A percentile compares a stretch with the other conserved stretches of the same genome.
Conservation (phyloP, 805 yeast species). For the Lipomyces sp. region DNA sequence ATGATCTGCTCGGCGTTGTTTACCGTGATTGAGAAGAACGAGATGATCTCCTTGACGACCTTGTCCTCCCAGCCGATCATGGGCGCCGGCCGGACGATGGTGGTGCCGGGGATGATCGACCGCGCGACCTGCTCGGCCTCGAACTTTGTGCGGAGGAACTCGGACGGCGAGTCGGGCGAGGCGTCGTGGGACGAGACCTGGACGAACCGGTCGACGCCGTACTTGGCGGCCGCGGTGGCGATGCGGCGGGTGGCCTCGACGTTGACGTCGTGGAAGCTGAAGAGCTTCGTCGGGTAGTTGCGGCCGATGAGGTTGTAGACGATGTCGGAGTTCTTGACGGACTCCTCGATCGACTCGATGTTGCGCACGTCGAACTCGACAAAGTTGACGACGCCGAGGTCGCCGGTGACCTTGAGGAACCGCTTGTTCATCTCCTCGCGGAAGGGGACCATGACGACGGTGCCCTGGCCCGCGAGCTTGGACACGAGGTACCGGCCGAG, state of each 20-base stretch:
- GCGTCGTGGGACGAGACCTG: conserved; percentile 83
- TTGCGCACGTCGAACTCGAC: conserved; percentile 81
- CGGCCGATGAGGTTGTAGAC: conserved; percentile 79
- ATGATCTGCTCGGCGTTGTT: conserved; percentile 59
- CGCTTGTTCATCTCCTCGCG: conserved; percentile 76
- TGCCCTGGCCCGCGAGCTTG: conserved; percentile 78
- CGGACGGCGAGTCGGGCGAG: conserved; percentile 60
- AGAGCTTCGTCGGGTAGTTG: conserved; percentile 63
- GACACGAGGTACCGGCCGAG: conserved; percentile 70
- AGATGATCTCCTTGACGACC: conserved; percentile 58
- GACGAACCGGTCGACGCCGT: conserved; percentile 67
- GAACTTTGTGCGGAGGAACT: conserved; percentile 68
- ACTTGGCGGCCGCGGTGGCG: conserved; percentile 66
- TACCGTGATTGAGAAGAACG: conserved; percentile 61
- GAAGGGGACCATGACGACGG: conserved; percentile 70
- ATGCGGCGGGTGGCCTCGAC: conserved; percentile 76
- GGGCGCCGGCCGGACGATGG: conserved; percentile 82
- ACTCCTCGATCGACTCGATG: conserved; percentile 66
- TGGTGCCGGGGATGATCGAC: conserved; percentile 66
- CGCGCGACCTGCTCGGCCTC: conserved; percentile 68
- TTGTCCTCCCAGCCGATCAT: conserved; percentile 73
- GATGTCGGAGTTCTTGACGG: conserved; percentile 76
- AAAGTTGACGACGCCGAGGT: conserved; percentile 80
- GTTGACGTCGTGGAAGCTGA: conserved; percentile 77
- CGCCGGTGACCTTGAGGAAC: conserved; percentile 78